These are phyloP conservation scores for Stagonosporopsis chrysanthemi DNA, from an alignment of 2,329 filamentous ascomycete species.

Conservation along the genomic window DNA sequence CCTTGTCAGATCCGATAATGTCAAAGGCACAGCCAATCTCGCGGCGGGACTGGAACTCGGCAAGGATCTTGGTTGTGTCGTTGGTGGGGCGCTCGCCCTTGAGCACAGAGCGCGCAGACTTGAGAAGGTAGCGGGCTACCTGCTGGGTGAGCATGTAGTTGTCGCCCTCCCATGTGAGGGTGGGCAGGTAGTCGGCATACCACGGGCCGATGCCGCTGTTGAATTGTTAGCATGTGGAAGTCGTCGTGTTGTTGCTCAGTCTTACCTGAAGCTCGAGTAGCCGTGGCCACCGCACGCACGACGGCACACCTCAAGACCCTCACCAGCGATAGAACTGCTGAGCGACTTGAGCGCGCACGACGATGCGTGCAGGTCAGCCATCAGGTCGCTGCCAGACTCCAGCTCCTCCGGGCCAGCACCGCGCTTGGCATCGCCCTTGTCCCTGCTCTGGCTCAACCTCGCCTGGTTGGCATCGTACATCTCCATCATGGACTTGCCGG, in stretches of 20 bases:
- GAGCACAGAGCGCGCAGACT: slow-evolving; percentile 75
- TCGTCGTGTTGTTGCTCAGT: not conserved
- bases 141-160: slow-evolving; percentile 86
- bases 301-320: slow-evolving; percentile 77
- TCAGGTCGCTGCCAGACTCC: slow-evolving; percentile 68
- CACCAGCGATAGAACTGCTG: slow-evolving; percentile 74
- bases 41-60: slow-evolving; percentile 68
- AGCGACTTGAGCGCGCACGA: slow-evolving; percentile 79
- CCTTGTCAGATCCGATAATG: slow-evolving; percentile 72
- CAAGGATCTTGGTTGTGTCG: slow-evolving; percentile 72
- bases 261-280: slow-evolving; percentile 69
- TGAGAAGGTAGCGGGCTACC: slow-evolving; percentile 77
- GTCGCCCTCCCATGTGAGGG: slow-evolving; percentile 76
- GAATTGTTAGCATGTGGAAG: slow-evolving; percentile 10
- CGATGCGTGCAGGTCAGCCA: slow-evolving; percentile 78
- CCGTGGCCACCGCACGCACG: slow-evolving; percentile 80
- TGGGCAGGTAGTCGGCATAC: slow-evolving; percentile 79
- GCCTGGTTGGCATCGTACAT: slow-evolving; percentile 77
- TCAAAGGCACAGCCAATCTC: slow-evolving; percentile 79
- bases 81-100: slow-evolving; percentile 69
- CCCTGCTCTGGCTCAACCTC: slow-evolving; percentile 61
- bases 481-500: slow-evolving; percentile 76
- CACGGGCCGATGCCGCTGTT: slow-evolving; percentile 73
- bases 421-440: slow-evolving; percentile 47
- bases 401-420: slow-evolving; percentile 73